A percentile compares a stretch with the other conserved stretches of the same genome.
phyloP scores from a whole-genome alignment of 371 early-diverging fungal genomes.

The Saksenaea vasiformis region DNA sequence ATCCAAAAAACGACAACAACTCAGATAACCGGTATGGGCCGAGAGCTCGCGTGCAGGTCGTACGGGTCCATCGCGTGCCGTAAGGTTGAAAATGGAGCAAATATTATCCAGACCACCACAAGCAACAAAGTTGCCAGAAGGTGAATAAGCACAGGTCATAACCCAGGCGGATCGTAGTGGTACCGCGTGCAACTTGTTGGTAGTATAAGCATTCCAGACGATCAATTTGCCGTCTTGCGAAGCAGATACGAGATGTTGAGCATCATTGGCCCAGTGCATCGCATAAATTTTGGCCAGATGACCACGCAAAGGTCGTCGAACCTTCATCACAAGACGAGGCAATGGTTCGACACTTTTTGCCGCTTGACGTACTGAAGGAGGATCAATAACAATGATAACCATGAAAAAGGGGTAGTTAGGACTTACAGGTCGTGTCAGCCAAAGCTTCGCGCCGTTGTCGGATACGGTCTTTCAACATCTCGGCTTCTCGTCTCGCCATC shows the following conservation, averaged over 20 bases:
- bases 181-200: slow-evolving; percentile 97
- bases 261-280: slow-evolving; percentile 98
- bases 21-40: slow-evolving; percentile 96
- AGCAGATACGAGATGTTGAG: slow-evolving; percentile 92
- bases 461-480: slow-evolving; percentile 93
- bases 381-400: not conserved
- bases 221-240: slow-evolving; percentile 99
- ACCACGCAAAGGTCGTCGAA: slow-evolving; percentile 92
- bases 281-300: slow-evolving; percentile 98
- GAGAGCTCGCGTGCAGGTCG: slow-evolving; percentile 92
- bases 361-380: slow-evolving; percentile 34
- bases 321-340: slow-evolving; percentile 92
- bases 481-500: slow-evolving; percentile 92
- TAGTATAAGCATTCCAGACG: slow-evolving; percentile 97
- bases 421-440: slow-evolving; percentile 92
- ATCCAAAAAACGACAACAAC: slow-evolving; percentile 93
- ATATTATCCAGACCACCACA: slow-evolving; percentile 98
- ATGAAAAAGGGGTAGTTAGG: slow-evolving; percentile 2
- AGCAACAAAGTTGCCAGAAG: slow-evolving; percentile 94
- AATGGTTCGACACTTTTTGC: slow-evolving; percentile 76
- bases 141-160: slow-evolving; percentile 98
- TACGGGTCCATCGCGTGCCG: slow-evolving; percentile 87
- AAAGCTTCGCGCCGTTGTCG: slow-evolving; percentile 90
- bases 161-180: slow-evolving; percentile 99
- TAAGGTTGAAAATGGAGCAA: slow-evolving; percentile 95